Base-by-base conservation (phyloP, 306 rosid species). In the Alnus glutinosa region DNA sequence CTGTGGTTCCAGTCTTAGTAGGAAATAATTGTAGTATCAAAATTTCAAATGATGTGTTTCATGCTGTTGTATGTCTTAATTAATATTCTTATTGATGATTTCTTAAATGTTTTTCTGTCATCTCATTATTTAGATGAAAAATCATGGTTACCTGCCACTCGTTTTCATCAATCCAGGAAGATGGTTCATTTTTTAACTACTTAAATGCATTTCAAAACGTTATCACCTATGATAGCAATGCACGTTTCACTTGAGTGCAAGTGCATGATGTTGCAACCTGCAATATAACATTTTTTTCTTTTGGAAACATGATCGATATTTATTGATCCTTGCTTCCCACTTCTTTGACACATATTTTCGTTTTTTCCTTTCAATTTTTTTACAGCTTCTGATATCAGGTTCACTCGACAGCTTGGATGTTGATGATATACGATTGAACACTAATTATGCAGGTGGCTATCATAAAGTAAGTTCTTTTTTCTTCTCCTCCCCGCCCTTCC, bases 391-490 rank as follows among this genome's bases (percentile, higher is more conserved):
- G 84, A 95, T 95, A 84, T 91, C 98, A 80, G 98, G 98, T 78
- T 95, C 98, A 82, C 96, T 92, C 61, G 97, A 93, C 77, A 90
- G 98, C 93, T 88, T 95, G 89, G 98, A 95, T 88, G 88, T 95
- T 80, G 98, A 92, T 81, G 98, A 95, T 84, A 84, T 95, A 80
- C 90, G 98, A 78, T 71, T 42, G 69, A 78, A 95, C 82, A 91
- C 97, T 7, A 95, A 92, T 78, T 95, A 95, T 61, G 92, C 91
- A 1, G 97, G 98, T 75, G 97, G 96, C 79, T 95, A 95, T 79
- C 89, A 93, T 73, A 86, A 87, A 59, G 98, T 95, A 89, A 84
- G 97, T 76, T 81, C 2, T 28, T 73, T 76, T 54, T 34, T 66
- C 23, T 28, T 10, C 52, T 9, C 49, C 49, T 1, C 9, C 9